These are phyloP conservation scores for Ustilago shanxiensis DNA, from an alignment of 1,284 basidiomycete genomes.

Conservation along the genomic window DNA sequence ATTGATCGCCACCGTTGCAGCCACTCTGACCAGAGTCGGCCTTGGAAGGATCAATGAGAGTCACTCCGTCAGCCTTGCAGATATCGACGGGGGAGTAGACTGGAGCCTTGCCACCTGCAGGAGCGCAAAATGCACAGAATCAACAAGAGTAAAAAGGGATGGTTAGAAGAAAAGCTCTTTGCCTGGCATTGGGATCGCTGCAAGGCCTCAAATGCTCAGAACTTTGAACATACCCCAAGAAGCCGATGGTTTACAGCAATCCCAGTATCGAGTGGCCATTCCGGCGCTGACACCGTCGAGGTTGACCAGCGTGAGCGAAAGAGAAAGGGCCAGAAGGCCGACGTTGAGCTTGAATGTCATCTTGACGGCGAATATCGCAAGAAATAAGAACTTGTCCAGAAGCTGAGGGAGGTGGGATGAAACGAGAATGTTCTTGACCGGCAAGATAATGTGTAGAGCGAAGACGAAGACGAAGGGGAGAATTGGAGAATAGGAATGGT, in stretches of 20 bases:
- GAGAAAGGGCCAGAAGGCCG: conserved; percentile 30
- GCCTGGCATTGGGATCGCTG: neutral
- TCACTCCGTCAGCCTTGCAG: conserved; percentile 45
- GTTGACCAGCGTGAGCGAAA: conserved; percentile 30
- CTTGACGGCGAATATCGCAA: neutral
- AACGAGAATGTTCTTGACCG: conserved; percentile 10
- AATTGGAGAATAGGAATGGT: neutral
- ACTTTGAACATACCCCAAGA: neutral
- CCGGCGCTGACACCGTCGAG: conserved; percentile 36
- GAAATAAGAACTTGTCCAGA: neutral
- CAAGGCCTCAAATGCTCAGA: too few species aligned
- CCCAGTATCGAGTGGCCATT: conserved; percentile 41
- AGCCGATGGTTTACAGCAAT: conserved; percentile 31
- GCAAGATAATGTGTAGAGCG: neutral
- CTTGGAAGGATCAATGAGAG: conserved; percentile 15
- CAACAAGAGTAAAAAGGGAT: neutral
- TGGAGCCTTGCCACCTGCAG: conserved; percentile 13
- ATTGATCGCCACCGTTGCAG: conserved; percentile 46
- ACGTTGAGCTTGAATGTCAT: conserved; percentile 41
- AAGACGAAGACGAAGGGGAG: neutral
- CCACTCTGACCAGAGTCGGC: conserved; percentile 28
- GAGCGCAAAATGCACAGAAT: neutral
- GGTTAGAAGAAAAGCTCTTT: neutral
- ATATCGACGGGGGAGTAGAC: conserved; percentile 34
- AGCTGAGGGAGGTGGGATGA: neutral